Evolutionary conservation across 2,329 filamentous ascomycete species (phyloP).

Genomic region (Fusarium marasasianum): DNA sequence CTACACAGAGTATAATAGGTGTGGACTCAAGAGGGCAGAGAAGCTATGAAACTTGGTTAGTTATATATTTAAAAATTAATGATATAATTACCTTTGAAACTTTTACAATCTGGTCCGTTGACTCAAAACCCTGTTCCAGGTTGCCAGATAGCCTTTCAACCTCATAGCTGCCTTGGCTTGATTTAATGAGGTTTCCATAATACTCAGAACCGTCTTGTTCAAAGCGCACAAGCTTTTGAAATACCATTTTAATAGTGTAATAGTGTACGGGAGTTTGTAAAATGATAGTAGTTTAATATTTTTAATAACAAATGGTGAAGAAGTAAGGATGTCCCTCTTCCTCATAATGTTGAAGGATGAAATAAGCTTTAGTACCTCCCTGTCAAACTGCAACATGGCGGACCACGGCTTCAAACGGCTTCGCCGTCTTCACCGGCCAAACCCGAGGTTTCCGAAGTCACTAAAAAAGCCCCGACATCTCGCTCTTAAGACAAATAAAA

Average conservation of each 20-base stretch:
- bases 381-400: too few species aligned
- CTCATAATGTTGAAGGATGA: accelerated
- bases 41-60: neutral
- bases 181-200: neutral
- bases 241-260: neutral
- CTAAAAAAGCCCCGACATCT: too few species aligned
- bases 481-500: too few species aligned
- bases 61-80: too few species aligned
- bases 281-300: too few species aligned
- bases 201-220: neutral
- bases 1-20: neutral
- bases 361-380: too few species aligned
- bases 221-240: neutral
- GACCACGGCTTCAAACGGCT: too few species aligned
- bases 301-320: too few species aligned
- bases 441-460: too few species aligned
- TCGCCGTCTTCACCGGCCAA: too few species aligned
- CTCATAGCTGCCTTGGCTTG: neutral
- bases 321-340: accelerated
- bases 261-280: too few species aligned
- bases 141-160: neutral
- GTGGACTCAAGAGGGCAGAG: neutral
- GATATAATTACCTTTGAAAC: neutral
- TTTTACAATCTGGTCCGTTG: neutral
- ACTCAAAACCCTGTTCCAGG: neutral